Evolutionary conservation across 1,284 basidiomycete genomes (phyloP).

Genomic region (Apiotrichum gracile): DNA sequence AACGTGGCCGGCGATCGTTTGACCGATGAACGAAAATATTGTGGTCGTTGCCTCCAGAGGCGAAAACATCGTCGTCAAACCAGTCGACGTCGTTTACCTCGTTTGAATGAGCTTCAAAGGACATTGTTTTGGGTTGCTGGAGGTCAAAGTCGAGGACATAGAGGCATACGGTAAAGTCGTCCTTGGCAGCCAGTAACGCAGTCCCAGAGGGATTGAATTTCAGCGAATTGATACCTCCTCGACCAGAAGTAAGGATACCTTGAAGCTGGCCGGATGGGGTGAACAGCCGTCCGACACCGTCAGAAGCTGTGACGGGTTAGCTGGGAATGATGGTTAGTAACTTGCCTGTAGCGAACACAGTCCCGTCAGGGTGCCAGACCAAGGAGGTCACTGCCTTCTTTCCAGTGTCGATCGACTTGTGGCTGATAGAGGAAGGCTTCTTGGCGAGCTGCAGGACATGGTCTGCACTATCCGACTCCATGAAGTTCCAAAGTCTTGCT

Average conservation of each 20-base stretch:
- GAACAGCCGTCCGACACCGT: conserved; percentile 40
- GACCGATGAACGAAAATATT: conserved; percentile 35
- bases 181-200: conserved; percentile 31
- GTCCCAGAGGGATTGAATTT: conserved; percentile 40
- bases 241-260: conserved; percentile 38
- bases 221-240: conserved; percentile 35
- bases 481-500: conserved; percentile 39
- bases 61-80: conserved; percentile 44
- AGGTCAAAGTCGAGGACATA: conserved; percentile 17
- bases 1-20: conserved; percentile 31
- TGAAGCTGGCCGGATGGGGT: conserved; percentile 39
- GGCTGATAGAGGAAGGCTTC: conserved; percentile 24
- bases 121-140: conserved; percentile 16
- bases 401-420: conserved; percentile 36
- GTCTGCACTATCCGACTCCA: not conserved
- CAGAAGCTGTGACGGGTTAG: conserved; percentile 11
- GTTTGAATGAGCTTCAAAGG: conserved; percentile 36
- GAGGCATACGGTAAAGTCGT: conserved; percentile 28
- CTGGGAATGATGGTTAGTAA: not conserved
- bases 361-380: conserved; percentile 42
- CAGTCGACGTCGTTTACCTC: conserved; percentile 46
- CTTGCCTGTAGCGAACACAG: conserved; percentile 34
- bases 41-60: conserved; percentile 40
- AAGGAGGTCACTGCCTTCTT: conserved; percentile 35
- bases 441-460: conserved; percentile 13